phyloP scores from a whole-genome alignment of 306 rosid species.

The Acacia crassicarpa region DNA sequence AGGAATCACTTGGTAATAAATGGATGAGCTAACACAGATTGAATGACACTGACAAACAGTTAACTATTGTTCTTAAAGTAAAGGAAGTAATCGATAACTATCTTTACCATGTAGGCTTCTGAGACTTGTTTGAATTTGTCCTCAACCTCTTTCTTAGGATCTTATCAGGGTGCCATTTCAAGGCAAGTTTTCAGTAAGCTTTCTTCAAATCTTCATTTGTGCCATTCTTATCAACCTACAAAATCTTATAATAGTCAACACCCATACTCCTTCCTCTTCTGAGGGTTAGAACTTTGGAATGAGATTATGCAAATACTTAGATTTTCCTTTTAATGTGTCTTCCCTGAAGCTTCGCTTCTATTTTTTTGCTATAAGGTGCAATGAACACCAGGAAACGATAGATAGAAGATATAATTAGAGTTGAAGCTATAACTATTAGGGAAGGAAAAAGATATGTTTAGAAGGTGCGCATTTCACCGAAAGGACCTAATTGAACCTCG shows the following conservation, averaged over 20 bases:
- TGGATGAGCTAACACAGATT: background rate
- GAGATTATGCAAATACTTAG: background rate
- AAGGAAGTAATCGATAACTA: background rate
- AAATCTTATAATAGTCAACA: constrained; percentile 70
- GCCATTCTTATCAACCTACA: constrained; percentile 77
- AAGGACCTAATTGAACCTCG: background rate
- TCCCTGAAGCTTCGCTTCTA: background rate
- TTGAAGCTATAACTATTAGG: background rate
- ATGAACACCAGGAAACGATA: background rate
- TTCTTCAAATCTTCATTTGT: constrained; percentile 82
- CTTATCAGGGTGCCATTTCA: constrained; percentile 97
- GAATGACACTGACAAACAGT: background rate
- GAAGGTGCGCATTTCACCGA: constrained; percentile 24
- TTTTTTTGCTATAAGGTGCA: background rate
- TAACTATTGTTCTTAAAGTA: background rate
- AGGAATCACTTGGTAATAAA: background rate
- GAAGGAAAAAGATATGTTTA: constrained; percentile 35
- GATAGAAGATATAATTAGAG: background rate
- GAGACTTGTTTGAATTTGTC: constrained; percentile 80
- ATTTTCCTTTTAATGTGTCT: background rate
- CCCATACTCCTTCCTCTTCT: constrained; percentile 49
- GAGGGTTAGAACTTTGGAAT: background rate
- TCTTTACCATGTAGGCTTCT: constrained; percentile 76
- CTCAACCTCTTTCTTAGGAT: constrained; percentile 82
- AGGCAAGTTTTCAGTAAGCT: constrained; percentile 83